Base-by-base conservation (phyloP, 768 basidiomycete species). In the Lentinula aciculospora region DNA sequence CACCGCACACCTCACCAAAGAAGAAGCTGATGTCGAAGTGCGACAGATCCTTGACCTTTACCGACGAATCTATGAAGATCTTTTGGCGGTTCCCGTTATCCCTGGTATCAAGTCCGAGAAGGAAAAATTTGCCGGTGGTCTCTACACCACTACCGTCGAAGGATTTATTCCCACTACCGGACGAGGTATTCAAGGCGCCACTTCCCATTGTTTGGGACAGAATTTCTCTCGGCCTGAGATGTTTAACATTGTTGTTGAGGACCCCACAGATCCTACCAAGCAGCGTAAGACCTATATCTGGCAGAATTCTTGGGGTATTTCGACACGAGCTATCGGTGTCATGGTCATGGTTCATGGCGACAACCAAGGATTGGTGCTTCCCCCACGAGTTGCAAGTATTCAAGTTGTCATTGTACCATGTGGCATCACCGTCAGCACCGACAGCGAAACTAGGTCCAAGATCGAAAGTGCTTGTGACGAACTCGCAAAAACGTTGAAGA, bases 331-430 rank as follows among this genome's bases (percentile, higher is more conserved):
- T 27, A 93, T 99, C 65, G 97, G 97, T 67, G 92, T 98, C 57
- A 98, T 98, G 96, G 94, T 97, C 64, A 99, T 99, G 97, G 85
- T 92, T 4, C 96, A 99, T 68, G 95, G 96, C 32, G 97, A 99
- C 71, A 94, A 99, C 70, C 92, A 97, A 67, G 97, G 97, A 15
- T 74, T 99, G 63, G 95, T 98, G 12, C 84, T 98, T 56, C 97
- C 97, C n/a, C 97, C 97, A 60, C 81, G 93, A 9, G 96, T 99
- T 32, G 96, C 97, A n/a, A 83, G 81, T 61, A 72, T 96, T 19
- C 97, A 99, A 74, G 94, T 84, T 53, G 80, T 97, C 48, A 74
- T 99, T 59, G 89, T 99, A 27, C 97, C 97, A 3, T 94, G 92
- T 61, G 97, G 97, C 44, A 84, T 99, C 66, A 94, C 88, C n/a